Conservation (phyloP, 148 eudicot genomes). For the Silene latifolia region DNA sequence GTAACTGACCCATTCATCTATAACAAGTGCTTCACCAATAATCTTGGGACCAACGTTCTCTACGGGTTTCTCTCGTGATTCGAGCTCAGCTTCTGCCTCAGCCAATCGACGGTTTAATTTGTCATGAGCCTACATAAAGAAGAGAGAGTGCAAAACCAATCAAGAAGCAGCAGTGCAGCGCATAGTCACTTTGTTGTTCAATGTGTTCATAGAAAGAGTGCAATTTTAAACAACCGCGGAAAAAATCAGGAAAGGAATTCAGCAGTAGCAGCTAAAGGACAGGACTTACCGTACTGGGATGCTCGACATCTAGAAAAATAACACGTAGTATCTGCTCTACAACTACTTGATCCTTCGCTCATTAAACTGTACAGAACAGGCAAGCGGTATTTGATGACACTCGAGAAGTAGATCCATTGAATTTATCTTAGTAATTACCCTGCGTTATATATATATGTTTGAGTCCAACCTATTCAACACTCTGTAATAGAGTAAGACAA, state of each 20-base stretch:
- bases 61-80: slow-evolving; percentile 89
- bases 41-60: no score
- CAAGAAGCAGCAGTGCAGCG: background rate
- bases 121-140: slow-evolving; percentile 59
- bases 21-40: no score
- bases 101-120: slow-evolving; percentile 84
- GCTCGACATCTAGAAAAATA: slow-evolving; percentile 79
- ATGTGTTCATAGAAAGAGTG: background rate
- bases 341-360: slow-evolving; percentile 93
- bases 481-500: no score
- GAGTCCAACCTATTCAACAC: no score
- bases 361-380: slow-evolving; percentile 58
- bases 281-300: slow-evolving; percentile 67
- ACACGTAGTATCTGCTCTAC: no score
- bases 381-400: no score
- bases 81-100: slow-evolving; percentile 95
- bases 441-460: no score
- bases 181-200: background rate
- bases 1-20: no score
- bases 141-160: background rate
- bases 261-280: no score
- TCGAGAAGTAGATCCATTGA: no score
- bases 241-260: background rate
- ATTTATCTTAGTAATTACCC: no score
- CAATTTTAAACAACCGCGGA: background rate